Base-by-base conservation (phyloP, 176 grass and related monocot species). In the Oryza australiensis region DNA sequence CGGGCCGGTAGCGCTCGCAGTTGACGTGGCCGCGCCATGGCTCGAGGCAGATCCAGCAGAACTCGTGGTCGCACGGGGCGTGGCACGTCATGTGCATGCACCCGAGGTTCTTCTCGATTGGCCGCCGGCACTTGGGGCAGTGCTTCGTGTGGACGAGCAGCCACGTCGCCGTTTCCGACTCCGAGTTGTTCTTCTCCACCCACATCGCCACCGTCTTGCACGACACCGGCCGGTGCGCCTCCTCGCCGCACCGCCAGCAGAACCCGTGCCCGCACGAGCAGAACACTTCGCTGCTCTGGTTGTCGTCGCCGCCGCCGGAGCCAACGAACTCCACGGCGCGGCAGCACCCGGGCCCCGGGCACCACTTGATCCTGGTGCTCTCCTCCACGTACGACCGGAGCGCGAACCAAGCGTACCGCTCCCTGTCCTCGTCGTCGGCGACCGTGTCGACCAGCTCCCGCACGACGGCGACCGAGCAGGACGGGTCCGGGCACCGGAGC, bases 301-400 rank as follows among this genome's bases (percentile, higher is more conserved):
- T 37, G 69, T 53, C n/a, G n/a, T n/a, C n/a, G n/a, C n/a, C 26
- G 16, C 0, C 62, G 18, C 18, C 5, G 0, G n/a, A 30, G 13
- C 55, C 27, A 0, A 79, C 49, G 26, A 41, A 75, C 33, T 76
- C 18, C 1, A 89, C 72, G 15, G 87, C 84, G 40, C 20, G 82
- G 14, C 68, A 53, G 85, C 87, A 92, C 7, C 80, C 80, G 3
- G 87, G 60, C 12, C 75, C 79, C 0, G 84, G 87, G 80, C 90
- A 92, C 90, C 90, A 92, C 74, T 38, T 70, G 27, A 82, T n/a
- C 66, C 45, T 82, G 53, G 16, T 78, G 73, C 38, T 88, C 8
- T 92, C 83, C 73, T 92, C 86, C 65, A 92, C 73, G 59, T 62
- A 89, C 15, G 90, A 88, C 40, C 86, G 82, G 24, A 86, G 70